Percentiles rank a stretch among this genome's conserved stretches.
Evolutionary conservation across 1,284 basidiomycete species (phyloP).

Genomic region (Macrocybe sp.): DNA sequence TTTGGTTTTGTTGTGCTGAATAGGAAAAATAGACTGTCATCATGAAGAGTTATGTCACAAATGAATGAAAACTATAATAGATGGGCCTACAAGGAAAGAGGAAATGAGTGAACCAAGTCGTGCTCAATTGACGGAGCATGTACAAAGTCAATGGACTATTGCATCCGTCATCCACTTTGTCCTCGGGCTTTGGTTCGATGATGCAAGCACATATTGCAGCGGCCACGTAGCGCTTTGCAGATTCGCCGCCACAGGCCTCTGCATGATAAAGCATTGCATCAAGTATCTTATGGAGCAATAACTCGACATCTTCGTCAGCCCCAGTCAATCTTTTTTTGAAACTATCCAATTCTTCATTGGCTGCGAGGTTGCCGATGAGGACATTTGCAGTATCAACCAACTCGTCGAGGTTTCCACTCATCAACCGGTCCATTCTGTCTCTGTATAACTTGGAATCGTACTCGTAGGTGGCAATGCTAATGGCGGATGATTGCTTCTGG

Average conservation of each 20-base stretch:
- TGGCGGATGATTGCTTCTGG: too few relatives aligned
- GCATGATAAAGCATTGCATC: constrained; percentile 3
- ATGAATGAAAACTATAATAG: neutral
- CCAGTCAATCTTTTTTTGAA: neutral
- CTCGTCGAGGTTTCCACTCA: neutral
- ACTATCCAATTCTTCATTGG: neutral
- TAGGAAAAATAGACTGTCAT: neutral
- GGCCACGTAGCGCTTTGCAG: constrained; percentile 1
- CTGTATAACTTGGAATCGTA: too few relatives aligned
- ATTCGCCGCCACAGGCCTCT: constrained; percentile 2
- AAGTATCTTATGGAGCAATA: neutral
- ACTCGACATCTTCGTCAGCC: neutral
- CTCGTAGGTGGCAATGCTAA: too few relatives aligned
- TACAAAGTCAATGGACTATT: neutral
- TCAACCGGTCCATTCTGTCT: too few relatives aligned
- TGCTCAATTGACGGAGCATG: constrained; percentile 3
- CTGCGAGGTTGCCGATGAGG: neutral
- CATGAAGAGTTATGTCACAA: neutral
- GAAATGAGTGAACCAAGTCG: constrained; percentile 4
- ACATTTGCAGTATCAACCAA: neutral
- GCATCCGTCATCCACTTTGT: neutral
- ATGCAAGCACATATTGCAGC: neutral
- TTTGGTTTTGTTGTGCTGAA: neutral
- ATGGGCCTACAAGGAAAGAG: neutral
- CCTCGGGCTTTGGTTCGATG: neutral